These are phyloP conservation scores for Leptographium wingfieldii DNA, from an alignment of 2,329 filamentous ascomycete species.

Conservation along the genomic window DNA sequence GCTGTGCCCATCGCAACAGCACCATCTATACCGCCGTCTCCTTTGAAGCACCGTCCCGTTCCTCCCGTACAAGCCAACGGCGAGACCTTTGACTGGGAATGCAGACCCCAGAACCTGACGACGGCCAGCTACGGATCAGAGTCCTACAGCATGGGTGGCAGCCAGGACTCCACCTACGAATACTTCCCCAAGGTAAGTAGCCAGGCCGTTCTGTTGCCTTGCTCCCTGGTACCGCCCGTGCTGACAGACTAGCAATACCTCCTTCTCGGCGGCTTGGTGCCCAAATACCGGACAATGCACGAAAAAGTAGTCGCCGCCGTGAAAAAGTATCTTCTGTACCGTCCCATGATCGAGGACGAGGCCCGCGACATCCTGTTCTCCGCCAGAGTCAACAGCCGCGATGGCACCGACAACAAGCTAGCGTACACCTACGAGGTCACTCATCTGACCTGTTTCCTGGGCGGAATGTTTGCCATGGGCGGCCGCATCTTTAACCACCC, in stretches of 20 bases:
- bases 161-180: slow-evolving; percentile 59
- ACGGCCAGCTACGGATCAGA: slow-evolving; percentile 31
- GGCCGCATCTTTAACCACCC: slow-evolving; percentile 48
- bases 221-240: background rate
- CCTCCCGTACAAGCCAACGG: slow-evolving; percentile 23
- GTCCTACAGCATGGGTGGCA: slow-evolving; percentile 48
- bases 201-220: background rate
- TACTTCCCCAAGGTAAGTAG: slow-evolving; percentile 48
- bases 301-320: slow-evolving; percentile 53
- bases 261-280: slow-evolving; percentile 60
- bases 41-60: background rate
- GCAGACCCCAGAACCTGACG: slow-evolving; percentile 47
- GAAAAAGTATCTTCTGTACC: slow-evolving; percentile 62
- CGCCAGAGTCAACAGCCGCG: slow-evolving; percentile 42
- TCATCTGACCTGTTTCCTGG: slow-evolving; percentile 55
- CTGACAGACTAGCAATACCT: slow-evolving; percentile 44
- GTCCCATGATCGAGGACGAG: slow-evolving; percentile 57
- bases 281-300: slow-evolving; percentile 64
- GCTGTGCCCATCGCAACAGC: background rate
- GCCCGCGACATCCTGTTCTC: slow-evolving; percentile 62
- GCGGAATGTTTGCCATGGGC: slow-evolving; percentile 56
- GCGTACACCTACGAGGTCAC: slow-evolving; percentile 45
- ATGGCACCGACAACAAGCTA: slow-evolving; percentile 24
- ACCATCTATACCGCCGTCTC: background rate
- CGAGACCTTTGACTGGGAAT: slow-evolving; percentile 29